A percentile compares a stretch with the other conserved stretches of the same genome.
These are phyloP conservation scores for Phytophthora multivora DNA, from an alignment of 352 stramenopile species.

Conservation along the genomic window DNA sequence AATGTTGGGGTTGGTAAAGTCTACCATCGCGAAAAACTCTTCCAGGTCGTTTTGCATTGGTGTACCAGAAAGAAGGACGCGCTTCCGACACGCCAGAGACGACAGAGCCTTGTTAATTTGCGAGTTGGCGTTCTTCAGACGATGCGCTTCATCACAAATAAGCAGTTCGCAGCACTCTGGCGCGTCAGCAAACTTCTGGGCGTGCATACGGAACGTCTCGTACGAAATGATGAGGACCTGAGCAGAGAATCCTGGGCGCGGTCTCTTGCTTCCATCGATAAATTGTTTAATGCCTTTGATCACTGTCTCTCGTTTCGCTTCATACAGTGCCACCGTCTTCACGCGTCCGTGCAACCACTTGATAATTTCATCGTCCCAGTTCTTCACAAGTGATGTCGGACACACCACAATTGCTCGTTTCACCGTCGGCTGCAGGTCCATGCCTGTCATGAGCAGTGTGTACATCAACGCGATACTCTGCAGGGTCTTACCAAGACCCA, in stretches of 20 bases:
- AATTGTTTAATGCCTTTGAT: conserved; percentile 86
- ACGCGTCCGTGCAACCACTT: conserved; percentile 88
- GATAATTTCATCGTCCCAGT: conserved; percentile 90
- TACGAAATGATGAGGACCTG: conserved; percentile 90
- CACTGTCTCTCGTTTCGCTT: conserved; percentile 81
- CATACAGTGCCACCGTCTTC: conserved; percentile 84
- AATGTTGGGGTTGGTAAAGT: conserved; percentile 90
- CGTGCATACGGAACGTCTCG: conserved; percentile 94
- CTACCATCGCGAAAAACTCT: conserved; percentile 98
- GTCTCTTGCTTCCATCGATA: conserved; percentile 78
- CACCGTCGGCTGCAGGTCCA: conserved; percentile 68
- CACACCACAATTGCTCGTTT: conserved; percentile 82
- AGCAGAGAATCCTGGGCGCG: conserved; percentile 51
- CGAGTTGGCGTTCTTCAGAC: conserved; percentile 98
- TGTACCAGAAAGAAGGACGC: conserved; percentile 96
- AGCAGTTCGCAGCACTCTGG: conserved; percentile 93
- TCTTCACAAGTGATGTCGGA: conserved; percentile 88
- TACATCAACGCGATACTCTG: conserved; percentile 91
- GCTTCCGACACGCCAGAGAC: conserved; percentile 85
- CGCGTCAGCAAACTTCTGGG: conserved; percentile 88
- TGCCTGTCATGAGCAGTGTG: conserved; percentile 77
- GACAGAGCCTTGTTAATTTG: conserved; percentile 89
- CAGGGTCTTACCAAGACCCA: conserved; percentile 88
- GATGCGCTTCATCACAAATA: conserved; percentile 98
- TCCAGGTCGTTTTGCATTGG: conserved; percentile 99